Percentiles rank a stretch among this genome's conserved stretches.
Evolutionary conservation across 2,329 filamentous ascomycete genomes (phyloP).

Genomic region (Coccinonectria pachysandricola): DNA sequence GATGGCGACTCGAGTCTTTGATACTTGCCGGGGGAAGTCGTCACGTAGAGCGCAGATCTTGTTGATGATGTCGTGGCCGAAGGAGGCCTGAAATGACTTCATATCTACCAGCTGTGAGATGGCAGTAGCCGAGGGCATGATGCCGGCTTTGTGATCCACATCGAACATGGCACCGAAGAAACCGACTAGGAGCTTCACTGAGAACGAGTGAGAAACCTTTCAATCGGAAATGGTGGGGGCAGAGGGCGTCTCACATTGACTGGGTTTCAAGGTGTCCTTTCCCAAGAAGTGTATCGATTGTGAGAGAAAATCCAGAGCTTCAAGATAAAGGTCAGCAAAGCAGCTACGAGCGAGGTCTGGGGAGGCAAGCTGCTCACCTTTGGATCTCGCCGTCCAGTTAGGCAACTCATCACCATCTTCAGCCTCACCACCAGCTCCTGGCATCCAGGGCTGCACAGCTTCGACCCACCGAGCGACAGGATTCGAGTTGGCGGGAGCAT

Average conservation of each 20-base stretch:
- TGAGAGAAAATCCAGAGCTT: constrained; percentile 47
- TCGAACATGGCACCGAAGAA: constrained; percentile 52
- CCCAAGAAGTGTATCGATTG: constrained; percentile 40
- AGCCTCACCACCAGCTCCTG: constrained; percentile 27
- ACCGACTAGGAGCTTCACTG: constrained; percentile 36
- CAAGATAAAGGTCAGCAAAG: constrained; percentile 2
- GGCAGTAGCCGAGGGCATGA: constrained; percentile 42
- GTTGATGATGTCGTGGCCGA: constrained; percentile 37
- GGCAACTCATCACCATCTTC: constrained; percentile 32
- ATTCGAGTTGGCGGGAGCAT: constrained; percentile 31
- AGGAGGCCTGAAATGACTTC: constrained; percentile 39
- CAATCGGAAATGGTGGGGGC: background rate
- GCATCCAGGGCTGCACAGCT: constrained; percentile 46
- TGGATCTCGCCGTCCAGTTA: constrained; percentile 44
- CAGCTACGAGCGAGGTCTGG: background rate
- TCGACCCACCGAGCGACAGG: constrained; percentile 45
- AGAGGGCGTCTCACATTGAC: constrained; percentile 31
- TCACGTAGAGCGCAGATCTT: constrained; percentile 41
- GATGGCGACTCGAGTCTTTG: constrained; percentile 40
- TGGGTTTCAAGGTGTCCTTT: constrained; percentile 34
- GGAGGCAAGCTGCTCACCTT: constrained; percentile 25
- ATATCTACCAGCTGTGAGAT: constrained; percentile 39
- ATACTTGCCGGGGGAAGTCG: constrained; percentile 44
- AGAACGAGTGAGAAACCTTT: constrained; percentile 4
- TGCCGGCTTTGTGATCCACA: constrained; percentile 49